phyloP scores from a whole-genome alignment of 768 basidiomycete species.

The Hericium rajendrae region DNA sequence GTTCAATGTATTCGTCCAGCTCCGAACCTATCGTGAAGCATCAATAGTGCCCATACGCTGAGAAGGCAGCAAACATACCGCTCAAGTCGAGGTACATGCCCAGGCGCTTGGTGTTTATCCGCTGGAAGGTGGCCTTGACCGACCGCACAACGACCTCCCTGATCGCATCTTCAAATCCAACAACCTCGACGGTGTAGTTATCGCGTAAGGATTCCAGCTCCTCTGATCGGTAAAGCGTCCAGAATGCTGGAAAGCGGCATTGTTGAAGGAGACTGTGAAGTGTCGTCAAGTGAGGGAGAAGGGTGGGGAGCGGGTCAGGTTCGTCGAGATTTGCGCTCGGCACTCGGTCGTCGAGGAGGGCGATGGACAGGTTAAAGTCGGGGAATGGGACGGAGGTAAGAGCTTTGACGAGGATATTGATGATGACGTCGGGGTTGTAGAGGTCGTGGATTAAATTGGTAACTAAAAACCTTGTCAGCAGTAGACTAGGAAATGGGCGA shows the following conservation, averaged over 20 bases:
- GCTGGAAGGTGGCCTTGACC: conserved; percentile 69
- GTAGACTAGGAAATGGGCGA: conserved; percentile 3
- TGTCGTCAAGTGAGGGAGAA: conserved; percentile 58
- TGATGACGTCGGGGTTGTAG: conserved; percentile 85
- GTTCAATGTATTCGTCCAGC: conserved; percentile 48
- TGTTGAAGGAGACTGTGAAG: conserved; percentile 67
- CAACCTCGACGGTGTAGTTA: conserved; percentile 78
- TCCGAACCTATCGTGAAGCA: conserved; percentile 33
- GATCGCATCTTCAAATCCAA: conserved; percentile 78
- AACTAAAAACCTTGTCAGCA: conserved; percentile 34
- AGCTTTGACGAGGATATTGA: conserved; percentile 91
- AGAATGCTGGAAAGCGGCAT: conserved; percentile 85
- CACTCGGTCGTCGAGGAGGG: conserved; percentile 75
- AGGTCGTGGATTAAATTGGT: conserved; percentile 95
- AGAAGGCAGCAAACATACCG: conserved; percentile 30
- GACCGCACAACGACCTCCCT: conserved; percentile 69
- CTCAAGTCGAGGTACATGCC: conserved; percentile 61
- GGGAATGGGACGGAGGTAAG: conserved; percentile 78
- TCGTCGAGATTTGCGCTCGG: conserved; percentile 53
- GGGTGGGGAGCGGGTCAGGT: conserved; percentile 66
- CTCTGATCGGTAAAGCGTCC: conserved; percentile 64
- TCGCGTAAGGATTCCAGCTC: conserved; percentile 65
- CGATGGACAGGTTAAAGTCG: conserved; percentile 91
- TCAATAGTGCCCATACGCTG: neutral
- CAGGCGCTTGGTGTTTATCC: conserved; percentile 57